Base-by-base conservation (phyloP, 2,329 filamentous ascomycete genomes). In the Ophiosphaerella narmari region DNA sequence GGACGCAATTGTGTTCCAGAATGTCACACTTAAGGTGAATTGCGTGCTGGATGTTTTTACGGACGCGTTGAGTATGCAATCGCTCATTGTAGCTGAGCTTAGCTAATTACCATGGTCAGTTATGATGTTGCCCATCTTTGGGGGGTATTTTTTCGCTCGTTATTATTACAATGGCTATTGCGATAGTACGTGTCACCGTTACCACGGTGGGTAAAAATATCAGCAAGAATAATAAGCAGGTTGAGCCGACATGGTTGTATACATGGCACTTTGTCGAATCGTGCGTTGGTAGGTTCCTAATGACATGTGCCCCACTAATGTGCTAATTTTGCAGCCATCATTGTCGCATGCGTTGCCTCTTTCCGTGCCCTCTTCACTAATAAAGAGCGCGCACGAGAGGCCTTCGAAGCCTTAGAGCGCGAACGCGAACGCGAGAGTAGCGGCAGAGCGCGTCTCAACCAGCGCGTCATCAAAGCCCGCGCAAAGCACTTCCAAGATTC, bases 21-120 rank as follows among this genome's bases (percentile, higher is more conserved):
- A 40, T 5, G 38, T 39, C 33, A 32, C 37, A 8, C 24, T 51
- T 12, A 47, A 41, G 14, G 23, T 40, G 13, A 50, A 54, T 33
- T 50, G 46, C 29, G 40, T 31, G 5, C 26, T 52, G 23, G 49
- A 53, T 45, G 46, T 56, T 12, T 13, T 50, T 5, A 50, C 50
- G 8, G 53, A 56, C 32, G 38, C 21, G 7, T 29, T 48, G 32
- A 56, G 53, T 56, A 50, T 36, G 50, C 34, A n/a, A 24, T 31
- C 33, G 18, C 26, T 24, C 4, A 34, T 24, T 13, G 34, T 16
- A 12, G 8, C 38, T 31, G 16, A 50, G n/a, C 11, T 18, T 16
- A 21, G 8, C 16, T n/a, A 23, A 18, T 14, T 31, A 38, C 36
- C 12, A n/a, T 11, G 31, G 31, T 35, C 16, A 52, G 49, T 52